Evolutionary conservation across 257 asterid genomes (phyloP), one percentile per base, ranked within the genome.

Genomic region (Solanum arcanum): DNA sequence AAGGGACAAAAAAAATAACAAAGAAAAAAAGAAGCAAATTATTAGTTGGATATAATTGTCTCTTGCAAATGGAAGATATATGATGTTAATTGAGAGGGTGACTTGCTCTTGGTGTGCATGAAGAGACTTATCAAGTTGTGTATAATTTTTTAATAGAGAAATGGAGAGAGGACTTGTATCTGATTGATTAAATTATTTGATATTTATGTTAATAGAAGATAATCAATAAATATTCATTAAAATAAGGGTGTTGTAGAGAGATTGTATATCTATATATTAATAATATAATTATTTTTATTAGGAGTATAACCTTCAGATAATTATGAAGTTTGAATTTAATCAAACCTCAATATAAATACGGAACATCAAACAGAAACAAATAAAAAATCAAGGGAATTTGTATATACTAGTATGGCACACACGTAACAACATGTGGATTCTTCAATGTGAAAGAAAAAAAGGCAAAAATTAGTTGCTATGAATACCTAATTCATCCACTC

Each of bases 31-130:
- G 60, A 72, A 74, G 74, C 49, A 86, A 52, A 52, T 82, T 81
- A 87, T 82, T 73, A 88, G 76, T 87, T 33, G 49, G 86, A 37
- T 85, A 46, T 16, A 86, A 88, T 88, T 89, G 88, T 84, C 87
- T 87, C 83, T 90, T 88, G 66, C 64, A 52, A 52, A 23, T 86
- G 74, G 42, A 59, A 87, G 70, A 73, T 68, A 27, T 47, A 27
- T 46, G 83, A 80, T 46, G 25, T 13, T 46, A 80, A 77, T 75
- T 39, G 52, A 76, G 27, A 46, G 11, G 84, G 84, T 47, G 84
- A 27, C 11, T 47, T 80, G 16, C 84, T 80, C 66, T 80, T 80
- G 66, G 84, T 16, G 68, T 80, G 42, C 84, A 46, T 27, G 68
- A 80, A 46, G 66, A 47, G 66, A 27, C 84, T 15, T 15, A 27